Conservation (phyloP, 2,329 filamentous ascomycete species). For the Arachnomyces sp. region DNA sequence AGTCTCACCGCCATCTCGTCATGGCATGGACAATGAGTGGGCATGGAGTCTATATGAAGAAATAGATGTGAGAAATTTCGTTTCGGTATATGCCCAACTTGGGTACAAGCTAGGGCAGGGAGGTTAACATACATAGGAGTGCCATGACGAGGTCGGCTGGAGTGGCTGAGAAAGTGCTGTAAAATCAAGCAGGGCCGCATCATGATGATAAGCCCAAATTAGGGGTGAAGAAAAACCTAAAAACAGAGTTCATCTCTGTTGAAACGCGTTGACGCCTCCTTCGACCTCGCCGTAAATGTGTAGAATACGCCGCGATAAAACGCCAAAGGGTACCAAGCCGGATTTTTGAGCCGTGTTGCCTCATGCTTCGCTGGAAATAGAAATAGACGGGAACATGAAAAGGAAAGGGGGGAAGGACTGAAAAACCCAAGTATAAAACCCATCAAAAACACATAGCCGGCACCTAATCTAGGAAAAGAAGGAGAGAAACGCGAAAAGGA, state of each 20-base stretch:
- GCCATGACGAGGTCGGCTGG: constrained; percentile 27
- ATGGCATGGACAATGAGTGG: constrained; percentile 15
- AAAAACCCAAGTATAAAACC: constrained; percentile 5
- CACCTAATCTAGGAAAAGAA: constrained; percentile 11
- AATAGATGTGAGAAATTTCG: constrained; percentile 37
- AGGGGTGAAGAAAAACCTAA: constrained; percentile 17
- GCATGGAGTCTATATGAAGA: constrained; percentile 33
- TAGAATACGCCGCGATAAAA: constrained; percentile 24
- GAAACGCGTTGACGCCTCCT: constrained; percentile 27
- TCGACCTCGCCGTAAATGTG: constrained; percentile 18
- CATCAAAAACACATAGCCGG: constrained; percentile 16
- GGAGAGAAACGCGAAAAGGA: constrained; percentile 15
- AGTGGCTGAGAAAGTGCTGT: constrained; percentile 26
- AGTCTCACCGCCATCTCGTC: constrained; percentile 16
- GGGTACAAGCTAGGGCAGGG: constrained; percentile 36
- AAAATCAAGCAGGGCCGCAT: constrained; percentile 30
- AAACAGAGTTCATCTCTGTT: constrained; percentile 27
- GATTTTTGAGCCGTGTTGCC: constrained; percentile 25
- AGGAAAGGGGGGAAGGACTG: constrained; percentile 9
- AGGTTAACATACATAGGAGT: constrained; percentile 44
- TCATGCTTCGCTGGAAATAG: constrained; percentile 26
- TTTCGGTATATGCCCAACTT: constrained; percentile 37
- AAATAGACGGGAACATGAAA: constrained; percentile 19
- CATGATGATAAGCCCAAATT: constrained; percentile 23
- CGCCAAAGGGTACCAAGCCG: constrained; percentile 27